Base-by-base conservation (phyloP, 2,329 filamentous ascomycete species). In the Fusarium lateritium region DNA sequence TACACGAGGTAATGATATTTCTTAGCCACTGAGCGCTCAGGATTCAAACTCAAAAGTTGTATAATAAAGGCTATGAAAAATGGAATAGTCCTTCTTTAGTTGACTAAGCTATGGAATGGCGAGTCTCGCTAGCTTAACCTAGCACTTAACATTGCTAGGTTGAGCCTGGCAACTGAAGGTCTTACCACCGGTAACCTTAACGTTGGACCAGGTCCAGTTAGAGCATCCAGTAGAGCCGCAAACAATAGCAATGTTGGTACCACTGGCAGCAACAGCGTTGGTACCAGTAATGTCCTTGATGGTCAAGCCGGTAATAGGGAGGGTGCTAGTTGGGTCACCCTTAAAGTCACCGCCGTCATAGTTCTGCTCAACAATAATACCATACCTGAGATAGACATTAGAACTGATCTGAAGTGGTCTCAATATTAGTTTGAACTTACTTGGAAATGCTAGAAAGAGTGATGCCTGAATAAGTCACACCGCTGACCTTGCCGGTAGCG, bases 141-240 rank as follows among this genome's bases (percentile, higher is more conserved):
- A 31, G 28, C 28, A 31, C 28, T 31, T 31, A 31, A 31, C 28
- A 5, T 31, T 31, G 28, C 28, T 31, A 31, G 28, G 28, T 4
- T 11, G 10, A 31, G 28, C 28, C 28, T 31, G 10, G 28, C 28
- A 31, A 13, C 10, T 10, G 10, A 31, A 31, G 28, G 28, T 31
- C 28, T 31, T 11, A 17, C 86, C 86, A 28, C 86, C 86, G 17
- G 83, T 84, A 40, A 88, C 78, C 15, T 60, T 69, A 46, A 85
- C 81, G 39, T 77, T 80, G 19, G 71, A 77, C 83, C 84, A 88
- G 7, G 80, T 83, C 83, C 86, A 89, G 73, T 80, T 77, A 28
- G 79, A 79, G 14, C 83, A 85, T n/a, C 71, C 69, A 10, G 51
- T 56, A 42, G 76, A 76, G 7, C 82, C 86, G 63, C 87, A 89